These are phyloP conservation scores for Alternaria ethzedia DNA, from an alignment of 2,329 filamentous ascomycete genomes.

Conservation along the genomic window DNA sequence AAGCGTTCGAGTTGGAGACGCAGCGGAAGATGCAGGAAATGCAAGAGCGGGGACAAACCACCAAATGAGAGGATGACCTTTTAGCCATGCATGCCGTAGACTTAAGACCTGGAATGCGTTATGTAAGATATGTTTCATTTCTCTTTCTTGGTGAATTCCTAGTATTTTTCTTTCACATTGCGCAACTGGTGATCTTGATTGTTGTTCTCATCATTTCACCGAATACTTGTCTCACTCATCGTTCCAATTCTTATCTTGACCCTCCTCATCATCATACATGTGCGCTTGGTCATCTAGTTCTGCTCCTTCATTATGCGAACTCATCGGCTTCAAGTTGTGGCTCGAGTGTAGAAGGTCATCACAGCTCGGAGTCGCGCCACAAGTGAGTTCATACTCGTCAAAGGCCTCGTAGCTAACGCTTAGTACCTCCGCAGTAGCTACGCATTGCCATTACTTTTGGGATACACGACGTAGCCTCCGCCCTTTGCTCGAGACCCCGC, in stretches of 20 bases:
- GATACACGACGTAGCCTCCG: not conserved
- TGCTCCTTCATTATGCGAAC: too few species aligned
- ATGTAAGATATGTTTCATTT: not conserved
- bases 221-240: not conserved
- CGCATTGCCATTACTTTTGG: not conserved
- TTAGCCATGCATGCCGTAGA: not conserved
- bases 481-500: not conserved
- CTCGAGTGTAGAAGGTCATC: not conserved
- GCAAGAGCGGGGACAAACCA: not conserved
- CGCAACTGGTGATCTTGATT: not conserved
- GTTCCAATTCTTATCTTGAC: not conserved
- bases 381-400: not conserved
- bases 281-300: not conserved
- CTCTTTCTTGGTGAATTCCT: not conserved
- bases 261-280: not conserved
- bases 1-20: constrained; percentile 28
- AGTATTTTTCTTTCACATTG: not conserved
- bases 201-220: not conserved
- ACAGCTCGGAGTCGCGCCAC: not conserved
- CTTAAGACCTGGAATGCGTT: not conserved
- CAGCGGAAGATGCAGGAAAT: constrained; percentile 15
- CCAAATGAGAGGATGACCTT: not conserved
- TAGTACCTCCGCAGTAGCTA: not conserved
- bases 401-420: not conserved
- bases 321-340: not conserved